phyloP scores from a whole-genome alignment of 2,329 filamentous ascomycete species.

The Hypoxylon sp. region DNA sequence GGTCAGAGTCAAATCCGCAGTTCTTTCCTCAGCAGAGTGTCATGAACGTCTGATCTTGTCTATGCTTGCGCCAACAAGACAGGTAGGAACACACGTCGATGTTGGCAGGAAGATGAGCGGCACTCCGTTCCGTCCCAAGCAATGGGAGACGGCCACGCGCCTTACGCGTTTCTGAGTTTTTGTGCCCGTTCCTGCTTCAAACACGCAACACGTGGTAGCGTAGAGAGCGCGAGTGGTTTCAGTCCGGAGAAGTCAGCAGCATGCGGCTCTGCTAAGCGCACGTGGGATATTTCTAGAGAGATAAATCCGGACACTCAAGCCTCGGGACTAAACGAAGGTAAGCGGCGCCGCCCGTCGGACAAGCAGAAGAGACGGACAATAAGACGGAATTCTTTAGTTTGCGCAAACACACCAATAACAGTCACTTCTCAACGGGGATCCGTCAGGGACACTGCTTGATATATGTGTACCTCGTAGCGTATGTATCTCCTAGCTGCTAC shows the following conservation, averaged over 20 bases:
- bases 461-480: too few species aligned
- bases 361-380: neutral
- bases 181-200: neutral
- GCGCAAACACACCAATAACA: neutral
- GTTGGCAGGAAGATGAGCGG: neutral
- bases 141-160: neutral
- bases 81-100: neutral
- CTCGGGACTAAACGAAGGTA: neutral
- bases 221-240: neutral
- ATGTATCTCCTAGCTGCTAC: too few species aligned
- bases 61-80: neutral
- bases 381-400: too few species aligned
- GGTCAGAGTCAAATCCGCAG: slow-evolving; percentile 2
- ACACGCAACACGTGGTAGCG: neutral
- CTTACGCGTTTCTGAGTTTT: neutral
- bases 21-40: neutral
- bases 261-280: neutral
- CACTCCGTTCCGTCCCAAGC: too few species aligned
- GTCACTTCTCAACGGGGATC: neutral
- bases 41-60: neutral
- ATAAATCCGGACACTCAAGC: neutral
- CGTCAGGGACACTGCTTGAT: too few species aligned
- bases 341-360: neutral
- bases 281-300: too few species aligned
- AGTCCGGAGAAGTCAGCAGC: neutral